Base-by-base conservation (phyloP, 2,329 filamentous ascomycete genomes). In the Macroventuria anomochaeta region DNA sequence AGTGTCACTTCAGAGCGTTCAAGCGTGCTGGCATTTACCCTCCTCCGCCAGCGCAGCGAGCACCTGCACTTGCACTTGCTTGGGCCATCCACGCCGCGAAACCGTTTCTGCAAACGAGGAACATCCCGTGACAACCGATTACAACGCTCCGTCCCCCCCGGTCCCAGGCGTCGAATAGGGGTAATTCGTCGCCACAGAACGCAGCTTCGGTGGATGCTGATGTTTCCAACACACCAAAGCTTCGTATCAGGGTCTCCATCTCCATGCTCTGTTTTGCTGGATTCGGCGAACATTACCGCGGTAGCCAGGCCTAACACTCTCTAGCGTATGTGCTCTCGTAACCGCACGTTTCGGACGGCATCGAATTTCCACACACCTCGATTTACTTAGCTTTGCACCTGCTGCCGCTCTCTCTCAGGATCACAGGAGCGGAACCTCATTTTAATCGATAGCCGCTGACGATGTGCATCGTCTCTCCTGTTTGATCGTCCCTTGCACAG, bases 401-500 rank as follows among this genome's bases (percentile, higher is more conserved):
- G 21, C 20, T 28, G 32, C 33, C 31, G 32, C 39, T 25, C 4
- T 26, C 28, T 28, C 26, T 10, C 25, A 37, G 13, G 8, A 23
- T n/a, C 32, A 29, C 25, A 26, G 33, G n/a, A 32, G 3, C 34
- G 21, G 13, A 12, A 18, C 13, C 32, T 52, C 48, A 46, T 52
- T 18, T 52, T 10, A 28, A 29, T 23, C 29, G 6, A 20, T 18
- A 25, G 37, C 50, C 49, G 40, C 42, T 38, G 49, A 50, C 46
- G 25, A 32, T 20, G 11, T 25, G 18, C 26, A 13, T 21, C 34
- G 20, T 13, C 21, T 28, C 48, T 57, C 55, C 58, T 59, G 53
- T 59, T 58, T 61, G 55, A 61, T 61, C 55, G 33, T 54, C 59
- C 26, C 53, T 53, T 34, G 36, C 48, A 59, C 57, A 20, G 47